These are phyloP conservation scores for Colletotrichum horii DNA, from an alignment of 2,329 filamentous ascomycete species.

Conservation along the genomic window DNA sequence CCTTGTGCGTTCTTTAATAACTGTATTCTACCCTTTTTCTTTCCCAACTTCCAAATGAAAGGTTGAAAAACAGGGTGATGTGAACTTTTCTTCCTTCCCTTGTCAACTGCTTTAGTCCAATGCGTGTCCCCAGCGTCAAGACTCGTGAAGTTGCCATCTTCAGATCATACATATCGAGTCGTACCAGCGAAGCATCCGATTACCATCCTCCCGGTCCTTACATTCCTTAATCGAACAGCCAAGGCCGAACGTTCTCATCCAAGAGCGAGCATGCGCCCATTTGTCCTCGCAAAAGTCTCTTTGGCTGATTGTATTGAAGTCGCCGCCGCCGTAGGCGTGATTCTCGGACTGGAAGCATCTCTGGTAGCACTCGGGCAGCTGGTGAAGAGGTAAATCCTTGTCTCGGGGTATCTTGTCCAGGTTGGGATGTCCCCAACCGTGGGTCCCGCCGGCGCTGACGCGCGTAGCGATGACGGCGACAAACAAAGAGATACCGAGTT, in stretches of 20 bases:
- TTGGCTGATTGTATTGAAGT: not conserved
- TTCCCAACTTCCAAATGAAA: no score
- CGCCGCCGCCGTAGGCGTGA: not conserved
- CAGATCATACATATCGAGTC: no score
- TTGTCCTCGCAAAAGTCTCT: not conserved
- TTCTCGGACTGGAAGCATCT: not conserved
- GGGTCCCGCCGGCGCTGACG: not conserved
- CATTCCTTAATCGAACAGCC: no score
- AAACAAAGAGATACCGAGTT: not conserved
- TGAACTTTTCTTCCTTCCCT: no score
- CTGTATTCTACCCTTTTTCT: no score
- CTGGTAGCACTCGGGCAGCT: not conserved
- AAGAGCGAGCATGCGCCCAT: not conserved
- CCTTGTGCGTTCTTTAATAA: no score
- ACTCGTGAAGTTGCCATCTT: no score
- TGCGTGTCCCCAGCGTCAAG: no score
- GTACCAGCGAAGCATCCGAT: no score
- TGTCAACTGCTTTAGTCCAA: fast-evolving
- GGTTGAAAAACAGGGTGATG: no score
- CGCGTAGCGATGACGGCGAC: not conserved
- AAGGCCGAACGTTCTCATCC: not conserved
- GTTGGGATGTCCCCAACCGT: not conserved
- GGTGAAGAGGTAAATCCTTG: not conserved
- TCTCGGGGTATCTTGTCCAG: not conserved
- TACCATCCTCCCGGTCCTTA: no score